Evolutionary conservation across 2,329 filamentous ascomycete genomes (phyloP), one percentile per base, ranked within the genome.

Genomic region (Tothia fuscella): DNA sequence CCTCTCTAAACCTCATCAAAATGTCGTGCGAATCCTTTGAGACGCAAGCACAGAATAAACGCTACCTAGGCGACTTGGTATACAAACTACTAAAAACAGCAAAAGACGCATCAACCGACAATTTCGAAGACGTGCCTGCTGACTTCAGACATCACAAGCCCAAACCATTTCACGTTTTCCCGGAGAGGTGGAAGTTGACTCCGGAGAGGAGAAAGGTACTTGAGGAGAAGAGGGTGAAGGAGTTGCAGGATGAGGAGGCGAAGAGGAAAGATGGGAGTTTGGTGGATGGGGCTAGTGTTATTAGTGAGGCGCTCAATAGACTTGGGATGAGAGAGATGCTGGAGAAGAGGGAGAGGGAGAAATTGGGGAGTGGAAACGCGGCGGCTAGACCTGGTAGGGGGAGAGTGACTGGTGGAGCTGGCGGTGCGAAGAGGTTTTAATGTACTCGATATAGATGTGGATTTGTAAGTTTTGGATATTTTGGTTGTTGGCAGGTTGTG

Each of bases 11-110:
- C 52, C 67, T 85, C 45, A 70, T 95, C 53, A 87, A 84, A 64
- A 94, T 98, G 73, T 87, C 82, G 57, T 84, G 82, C 65, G 91
- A 96, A 62, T 78, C 80, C 57, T 93, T 82, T 60, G 78, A 85
- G 56, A 83, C 88, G 42, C 82, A 86, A 56, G 85, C 88, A 14
- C 88, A 96, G 67, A 98, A 98, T 68, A 98, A 96, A 71, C 78
- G 85, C n/a, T 91, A 91, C 59, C 71, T 98, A 17, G 81, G 78
- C 41, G 85, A 93, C 53, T 62, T 86, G 37, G 74, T 96, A 38
- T 70, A 80, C 48, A 74, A 70, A 38, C 65, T 98, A 49, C 65
- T 98, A 45, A 67, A 66, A 5, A 78, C 85, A 56, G 86, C 88
- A 45, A 57, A 78, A 68, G 80, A 94, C 56, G 68, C 72, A 19